phyloP scores from a whole-genome alignment of 179 eudicot genomes.

The Actinidia chinensis region DNA sequence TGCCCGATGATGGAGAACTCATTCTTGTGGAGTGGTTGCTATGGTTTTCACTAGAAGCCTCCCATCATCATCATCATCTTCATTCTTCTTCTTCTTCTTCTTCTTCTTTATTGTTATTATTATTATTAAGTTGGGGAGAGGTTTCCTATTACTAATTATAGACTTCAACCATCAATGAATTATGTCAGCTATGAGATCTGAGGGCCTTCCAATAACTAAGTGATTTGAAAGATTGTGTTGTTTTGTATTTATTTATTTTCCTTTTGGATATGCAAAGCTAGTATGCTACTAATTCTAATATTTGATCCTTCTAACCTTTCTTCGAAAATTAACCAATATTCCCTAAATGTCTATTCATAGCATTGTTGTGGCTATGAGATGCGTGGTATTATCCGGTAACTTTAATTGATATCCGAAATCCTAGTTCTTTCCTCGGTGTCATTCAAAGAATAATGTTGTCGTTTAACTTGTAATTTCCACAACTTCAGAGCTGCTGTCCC shows the following conservation, averaged over 20 bases:
- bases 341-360: background rate
- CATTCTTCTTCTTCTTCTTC: background rate
- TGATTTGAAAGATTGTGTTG: too few species aligned
- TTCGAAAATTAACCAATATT: background rate
- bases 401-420: background rate
- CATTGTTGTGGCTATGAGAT: background rate
- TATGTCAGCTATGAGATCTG: constrained; percentile 12
- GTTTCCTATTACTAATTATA: background rate
- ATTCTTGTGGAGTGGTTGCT: background rate
- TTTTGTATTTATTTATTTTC: background rate
- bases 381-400: too few species aligned
- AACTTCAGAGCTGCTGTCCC: background rate
- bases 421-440: background rate
- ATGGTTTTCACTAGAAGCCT: background rate
- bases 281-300: background rate
- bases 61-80: background rate
- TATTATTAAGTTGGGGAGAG: background rate
- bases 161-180: background rate
- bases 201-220: background rate
- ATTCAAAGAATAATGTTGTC: background rate
- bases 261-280: background rate
- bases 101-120: background rate
- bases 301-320: background rate
- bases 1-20: constrained; percentile 18
- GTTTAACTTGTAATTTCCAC: background rate